A percentile compares a stretch with the other conserved stretches of the same genome.
Conservation (phyloP, 176 grass and related monocot genomes). For the Aegilops sharonensis region DNA sequence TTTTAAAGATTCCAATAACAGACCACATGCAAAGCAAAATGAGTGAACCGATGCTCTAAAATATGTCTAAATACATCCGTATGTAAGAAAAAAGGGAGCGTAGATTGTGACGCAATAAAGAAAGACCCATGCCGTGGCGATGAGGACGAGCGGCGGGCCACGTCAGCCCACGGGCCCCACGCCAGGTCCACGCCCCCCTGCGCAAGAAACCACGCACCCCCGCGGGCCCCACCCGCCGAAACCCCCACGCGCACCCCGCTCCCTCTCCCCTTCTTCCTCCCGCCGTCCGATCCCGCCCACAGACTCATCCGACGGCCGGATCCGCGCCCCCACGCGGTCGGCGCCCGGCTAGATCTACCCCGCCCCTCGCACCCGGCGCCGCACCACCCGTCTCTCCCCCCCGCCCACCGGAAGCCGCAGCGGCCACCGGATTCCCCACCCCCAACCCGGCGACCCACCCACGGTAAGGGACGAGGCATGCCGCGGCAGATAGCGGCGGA, state of each 20-base stretch:
- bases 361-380: neutral
- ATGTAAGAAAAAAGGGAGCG: too few species aligned
- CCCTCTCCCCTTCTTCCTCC: fast-evolving
- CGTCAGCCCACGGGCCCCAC: neutral
- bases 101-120: neutral
- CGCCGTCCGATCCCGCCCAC: conserved; percentile 29
- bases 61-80: too few species aligned
- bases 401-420: conserved; percentile 32
- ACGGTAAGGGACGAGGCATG: neutral
- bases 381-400: neutral
- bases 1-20: too few species aligned
- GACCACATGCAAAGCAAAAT: too few species aligned
- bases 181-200: conserved; percentile 20
- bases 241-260: neutral
- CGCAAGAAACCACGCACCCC: conserved; percentile 18
- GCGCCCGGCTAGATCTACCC: conserved; percentile 11
- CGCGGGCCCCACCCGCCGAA: neutral
- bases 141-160: neutral
- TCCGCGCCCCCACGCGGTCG: neutral
- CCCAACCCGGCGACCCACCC: neutral
- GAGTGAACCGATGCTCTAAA: too few species aligned
- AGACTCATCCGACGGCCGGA: neutral
- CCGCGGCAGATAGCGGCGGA: neutral
- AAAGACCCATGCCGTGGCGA: neutral
- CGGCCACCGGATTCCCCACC: conserved; percentile 2